A percentile compares a stretch with the other conserved stretches of the same genome.
Conservation (phyloP, 345 rosid species). For the Populus alba region DNA sequence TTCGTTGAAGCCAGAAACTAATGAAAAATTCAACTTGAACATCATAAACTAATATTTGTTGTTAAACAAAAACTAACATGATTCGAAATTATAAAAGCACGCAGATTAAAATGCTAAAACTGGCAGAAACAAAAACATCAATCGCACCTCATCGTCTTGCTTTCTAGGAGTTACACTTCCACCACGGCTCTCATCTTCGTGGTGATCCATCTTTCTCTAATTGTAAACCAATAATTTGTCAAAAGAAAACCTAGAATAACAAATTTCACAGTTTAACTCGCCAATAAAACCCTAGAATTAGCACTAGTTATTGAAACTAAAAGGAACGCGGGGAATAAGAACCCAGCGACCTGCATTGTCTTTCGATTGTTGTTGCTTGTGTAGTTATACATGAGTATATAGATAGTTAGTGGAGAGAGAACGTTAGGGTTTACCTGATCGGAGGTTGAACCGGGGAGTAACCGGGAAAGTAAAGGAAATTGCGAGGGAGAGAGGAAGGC, state of each 20-base stretch:
- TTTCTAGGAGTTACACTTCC: constrained; percentile 46
- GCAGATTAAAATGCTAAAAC: not conserved
- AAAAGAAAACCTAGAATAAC: not conserved
- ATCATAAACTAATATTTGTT: not conserved
- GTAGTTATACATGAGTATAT: not conserved
- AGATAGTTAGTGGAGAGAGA: not conserved
- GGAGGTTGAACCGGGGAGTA: constrained; percentile 1
- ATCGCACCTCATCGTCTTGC: constrained; percentile 74
- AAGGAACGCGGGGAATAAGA: not conserved
- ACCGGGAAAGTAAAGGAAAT: not conserved
- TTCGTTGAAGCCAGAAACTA: not conserved
- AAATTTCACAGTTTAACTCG: not conserved
- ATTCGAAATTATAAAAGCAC: not conserved
- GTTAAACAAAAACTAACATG: not conserved
- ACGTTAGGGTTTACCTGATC: constrained; percentile 18
- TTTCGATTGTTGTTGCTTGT: not conserved
- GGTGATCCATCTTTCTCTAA: constrained; percentile 50
- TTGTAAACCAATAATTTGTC: not conserved
- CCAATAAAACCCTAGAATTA: not conserved
- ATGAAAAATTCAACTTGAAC: not conserved
- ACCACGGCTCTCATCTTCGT: constrained; percentile 53
- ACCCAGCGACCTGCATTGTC: not conserved
- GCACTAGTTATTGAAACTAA: not conserved
- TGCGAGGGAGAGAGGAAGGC: not conserved
- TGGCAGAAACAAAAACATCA: not conserved